Base-by-base conservation (phyloP, 306 rosid species). In the Oemleria cerasiformis region DNA sequence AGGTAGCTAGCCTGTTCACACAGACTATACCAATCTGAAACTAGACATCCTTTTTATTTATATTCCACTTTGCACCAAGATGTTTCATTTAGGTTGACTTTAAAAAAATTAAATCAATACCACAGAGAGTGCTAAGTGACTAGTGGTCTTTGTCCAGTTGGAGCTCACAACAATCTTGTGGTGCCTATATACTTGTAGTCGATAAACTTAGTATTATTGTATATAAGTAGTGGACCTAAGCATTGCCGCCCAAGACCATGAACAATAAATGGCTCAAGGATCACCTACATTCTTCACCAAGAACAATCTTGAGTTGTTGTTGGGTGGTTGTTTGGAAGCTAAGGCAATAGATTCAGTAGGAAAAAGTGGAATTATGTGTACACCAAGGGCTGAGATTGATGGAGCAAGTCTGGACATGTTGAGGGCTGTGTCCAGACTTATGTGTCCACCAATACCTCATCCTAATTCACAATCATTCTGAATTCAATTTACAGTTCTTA, bases 131-230 rank as follows among this genome's bases (percentile, higher is more conserved):
- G 79, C 68, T 40, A n/a, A 9, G 30, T 21, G 6, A 15, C 5
- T 39, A 39, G 49, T 34, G 21, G 40, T 73, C 36, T 3, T 45
- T 40, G 10, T 23, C 40, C 75, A 76, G 70, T 79, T 81, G 78
- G 77, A 74, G 67, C 63, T 70, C 80, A 84, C 83, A 67, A 54
- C 34, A 48, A 47, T 66, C 36, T 71, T 8, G 77, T 69, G 80
- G 82, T 76, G 62, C 47, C 12, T 23, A 36, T 23, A 11, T 14
- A 9, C n/a, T 50, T 25, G 45, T 17, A 38, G 39, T 4, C 13
- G 15, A 38, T 30, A 16, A 21, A 11, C 39, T 30, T 30, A 30
- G 36, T 59, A 10, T 12, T 36, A 61, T 34, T 45, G 6, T 17
- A 6, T 64, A 12, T 1, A 65, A 63, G 63, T 72, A 73, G 77